Evolutionary conservation across 2,329 filamentous ascomycete species (phyloP), one percentile per base, ranked within the genome.

Genomic region (Westerdykella sp.): DNA sequence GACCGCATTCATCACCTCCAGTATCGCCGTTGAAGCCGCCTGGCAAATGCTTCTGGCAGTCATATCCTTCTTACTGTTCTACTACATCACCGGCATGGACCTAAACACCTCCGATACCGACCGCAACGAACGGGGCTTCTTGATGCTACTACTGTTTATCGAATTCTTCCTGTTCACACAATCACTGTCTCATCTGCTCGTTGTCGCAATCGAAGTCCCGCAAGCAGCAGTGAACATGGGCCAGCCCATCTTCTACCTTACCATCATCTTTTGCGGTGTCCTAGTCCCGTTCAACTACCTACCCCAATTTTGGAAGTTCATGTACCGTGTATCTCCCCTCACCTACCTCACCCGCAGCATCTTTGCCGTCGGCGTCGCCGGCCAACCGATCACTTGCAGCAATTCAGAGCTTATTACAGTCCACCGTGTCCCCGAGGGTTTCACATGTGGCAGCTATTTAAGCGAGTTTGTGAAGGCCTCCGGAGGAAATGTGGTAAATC

Each of bases 341-440:
- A 88, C 84, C 0, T 94, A 94, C 61, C 70, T 89, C 1, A 69
- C 93, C 6, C 82, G 83, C 30, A 84, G 81, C n/a, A 79, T 93
- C 67, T 64, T 89, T 0, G 74, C 81, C 0, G 78, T 78, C 0
- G 80, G 82, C 50, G 78, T 79, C 0, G 37, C 67, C 0, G 79
- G 88, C 25, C 53, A 62, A 0, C 93, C 40, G 87, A 63, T 77
- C 84, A 1, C 51, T 60, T 5, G 84, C 84, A 59, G 87, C 93
- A 62, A 73, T 77, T 46, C 71, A 85, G 18, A 61, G 67, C 25
- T 28, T 12, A 28, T 12, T 10, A 28, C 25, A 12, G 25, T 28
- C 25, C 7, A 12, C 9, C 25, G 25, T 10, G 25, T 12, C 11
- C 66, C 67, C 1, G 21, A 44, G 0, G 60, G 58, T 5, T 51